Percentiles rank a stretch among this genome's conserved stretches.
phyloP scores from a whole-genome alignment of 2,329 filamentous ascomycete species.

The Camillea tinctor region DNA sequence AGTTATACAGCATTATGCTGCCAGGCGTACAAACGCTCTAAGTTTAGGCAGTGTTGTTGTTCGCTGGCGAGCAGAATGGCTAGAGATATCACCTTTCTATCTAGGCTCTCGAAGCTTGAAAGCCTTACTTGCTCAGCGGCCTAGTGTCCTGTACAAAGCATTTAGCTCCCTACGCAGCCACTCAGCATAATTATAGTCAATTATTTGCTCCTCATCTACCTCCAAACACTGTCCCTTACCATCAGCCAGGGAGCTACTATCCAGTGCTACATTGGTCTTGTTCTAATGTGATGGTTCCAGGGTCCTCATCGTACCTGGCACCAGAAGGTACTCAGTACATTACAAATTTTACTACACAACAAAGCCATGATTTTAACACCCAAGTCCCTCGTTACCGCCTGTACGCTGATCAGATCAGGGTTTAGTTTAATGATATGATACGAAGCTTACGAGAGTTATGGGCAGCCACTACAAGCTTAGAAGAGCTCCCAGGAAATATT shows the following conservation, averaged over 20 bases:
- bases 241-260: constrained; percentile 4
- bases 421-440: constrained; percentile 52
- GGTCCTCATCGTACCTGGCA: constrained; percentile 9
- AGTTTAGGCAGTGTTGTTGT: constrained; percentile 72
- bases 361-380: constrained; percentile 18
- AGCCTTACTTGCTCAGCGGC: constrained; percentile 12
- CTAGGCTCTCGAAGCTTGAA: constrained; percentile 51
- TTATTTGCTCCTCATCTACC: constrained; percentile 11
- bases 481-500: constrained; percentile 60
- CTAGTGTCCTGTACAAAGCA: constrained; percentile 3
- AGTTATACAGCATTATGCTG: constrained; percentile 78
- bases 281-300: constrained; percentile 6
- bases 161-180: constrained; percentile 7
- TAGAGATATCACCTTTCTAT: constrained; percentile 69
- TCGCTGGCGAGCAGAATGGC: constrained; percentile 80
- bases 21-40: constrained; percentile 72
- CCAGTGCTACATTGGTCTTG: constrained; percentile 6
- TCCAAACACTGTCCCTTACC: constrained; percentile 26
- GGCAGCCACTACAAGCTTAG: constrained; percentile 58
- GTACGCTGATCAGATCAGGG: constrained; percentile 41
- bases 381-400: constrained; percentile 23
- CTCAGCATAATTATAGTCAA: constrained; percentile 9
- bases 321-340: constrained; percentile 16
- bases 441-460: constrained; percentile 60
- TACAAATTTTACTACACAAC: constrained; percentile 24